Percentiles rank a stretch among this genome's conserved stretches.
Evolutionary conservation across 2,329 filamentous ascomycete genomes (phyloP).

Genomic region (Colletotrichum lupini): DNA sequence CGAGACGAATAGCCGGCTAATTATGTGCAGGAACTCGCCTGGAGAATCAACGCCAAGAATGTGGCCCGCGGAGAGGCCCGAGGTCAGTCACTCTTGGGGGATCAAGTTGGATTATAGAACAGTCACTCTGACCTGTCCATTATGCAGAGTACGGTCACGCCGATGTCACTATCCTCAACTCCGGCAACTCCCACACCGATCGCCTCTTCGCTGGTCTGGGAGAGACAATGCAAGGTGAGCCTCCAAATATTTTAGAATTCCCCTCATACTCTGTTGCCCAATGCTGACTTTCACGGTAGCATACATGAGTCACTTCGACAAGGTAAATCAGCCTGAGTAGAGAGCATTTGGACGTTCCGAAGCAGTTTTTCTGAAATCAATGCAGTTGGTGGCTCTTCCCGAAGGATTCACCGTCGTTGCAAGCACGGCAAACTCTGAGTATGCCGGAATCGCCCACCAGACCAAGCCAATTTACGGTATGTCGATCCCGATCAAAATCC

Average conservation of each 20-base stretch:
- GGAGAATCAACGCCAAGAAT: slow-evolving; percentile 64
- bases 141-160: slow-evolving; percentile 16
- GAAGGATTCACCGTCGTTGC: slow-evolving; percentile 79
- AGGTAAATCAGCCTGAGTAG: no score
- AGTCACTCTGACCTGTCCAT: slow-evolving; percentile 39
- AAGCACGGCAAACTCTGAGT: slow-evolving; percentile 79
- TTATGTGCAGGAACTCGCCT: slow-evolving; percentile 78
- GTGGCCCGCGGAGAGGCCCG: slow-evolving; percentile 75
- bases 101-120: neutral
- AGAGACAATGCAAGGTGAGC: slow-evolving; percentile 66
- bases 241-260: neutral
- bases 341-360: no score
- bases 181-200: slow-evolving; percentile 67
- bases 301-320: slow-evolving; percentile 93
- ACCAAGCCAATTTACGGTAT: slow-evolving; percentile 75
- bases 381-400: slow-evolving; percentile 76
- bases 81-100: slow-evolving; percentile 24
- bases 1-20: neutral
- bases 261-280: neutral
- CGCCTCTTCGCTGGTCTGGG: slow-evolving; percentile 80
- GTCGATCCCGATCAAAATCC: neutral
- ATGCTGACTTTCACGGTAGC: slow-evolving; percentile 47
- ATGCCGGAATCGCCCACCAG: slow-evolving; percentile 81
- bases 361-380: no score
- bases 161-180: slow-evolving; percentile 70